phyloP scores from a whole-genome alignment of 2,329 filamentous ascomycete genomes.

The Cytospora piceae region DNA sequence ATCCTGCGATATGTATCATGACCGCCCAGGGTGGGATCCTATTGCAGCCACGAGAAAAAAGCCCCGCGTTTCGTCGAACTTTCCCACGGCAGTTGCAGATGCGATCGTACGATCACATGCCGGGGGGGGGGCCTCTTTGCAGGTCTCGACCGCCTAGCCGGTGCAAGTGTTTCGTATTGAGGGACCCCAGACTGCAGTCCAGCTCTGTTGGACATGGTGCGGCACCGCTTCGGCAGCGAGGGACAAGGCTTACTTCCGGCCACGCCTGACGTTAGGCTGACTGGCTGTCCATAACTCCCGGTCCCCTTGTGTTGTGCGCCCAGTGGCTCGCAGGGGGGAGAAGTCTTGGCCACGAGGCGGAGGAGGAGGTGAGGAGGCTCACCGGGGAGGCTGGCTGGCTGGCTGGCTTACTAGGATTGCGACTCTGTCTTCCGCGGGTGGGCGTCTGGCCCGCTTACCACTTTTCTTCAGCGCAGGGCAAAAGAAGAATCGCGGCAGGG shows the following conservation, averaged over 20 bases:
- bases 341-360: not conserved
- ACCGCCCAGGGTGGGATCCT: not conserved
- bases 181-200: constrained; percentile 14
- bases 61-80: constrained; percentile 22
- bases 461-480: not conserved
- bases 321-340: not conserved
- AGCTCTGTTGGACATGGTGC: constrained; percentile 24
- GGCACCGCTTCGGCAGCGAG: constrained; percentile 13
- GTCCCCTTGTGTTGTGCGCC: constrained; percentile 9
- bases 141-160: constrained; percentile 25
- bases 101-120: constrained; percentile 20
- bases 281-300: constrained; percentile 12
- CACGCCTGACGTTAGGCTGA: not conserved
- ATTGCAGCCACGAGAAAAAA: constrained; percentile 7
- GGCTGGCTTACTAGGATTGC: not conserved
- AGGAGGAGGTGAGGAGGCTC: not conserved
- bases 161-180: constrained; percentile 29
- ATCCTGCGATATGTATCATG: not conserved
- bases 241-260: constrained; percentile 4
- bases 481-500: not conserved
- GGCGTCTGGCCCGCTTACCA: constrained; percentile 12
- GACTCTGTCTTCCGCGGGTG: not conserved
- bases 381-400: not conserved
- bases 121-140: constrained; percentile 12
- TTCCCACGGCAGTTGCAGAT: constrained; percentile 24